Percentiles rank a stretch among this genome's conserved stretches.
Conservation (phyloP, 768 basidiomycete species). For the Boletus barrowsii region DNA sequence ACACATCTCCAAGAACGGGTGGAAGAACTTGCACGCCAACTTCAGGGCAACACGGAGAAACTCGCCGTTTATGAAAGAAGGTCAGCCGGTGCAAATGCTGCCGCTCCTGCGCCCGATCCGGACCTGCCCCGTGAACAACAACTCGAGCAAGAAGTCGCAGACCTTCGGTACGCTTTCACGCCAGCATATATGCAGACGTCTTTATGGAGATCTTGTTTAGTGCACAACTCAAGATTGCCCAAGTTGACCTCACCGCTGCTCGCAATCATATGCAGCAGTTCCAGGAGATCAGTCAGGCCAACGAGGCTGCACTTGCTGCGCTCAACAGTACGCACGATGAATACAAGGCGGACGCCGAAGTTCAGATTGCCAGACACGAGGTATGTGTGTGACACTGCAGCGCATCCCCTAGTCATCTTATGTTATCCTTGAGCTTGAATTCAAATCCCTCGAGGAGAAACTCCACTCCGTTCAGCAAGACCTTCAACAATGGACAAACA, state of each 20-base stretch:
- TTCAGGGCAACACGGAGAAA: slow-evolving; percentile 81
- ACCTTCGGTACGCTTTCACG: slow-evolving; percentile 57
- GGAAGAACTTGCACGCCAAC: slow-evolving; percentile 45
- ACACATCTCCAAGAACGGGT: slow-evolving; percentile 70
- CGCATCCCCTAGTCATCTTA: neutral
- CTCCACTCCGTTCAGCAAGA: slow-evolving; percentile 55
- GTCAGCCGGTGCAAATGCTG: slow-evolving; percentile 30
- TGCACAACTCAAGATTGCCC: slow-evolving; percentile 69
- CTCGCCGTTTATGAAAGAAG: slow-evolving; percentile 83
- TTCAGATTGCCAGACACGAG: slow-evolving; percentile 63
- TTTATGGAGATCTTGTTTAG: slow-evolving; percentile 35
- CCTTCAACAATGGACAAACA: slow-evolving; percentile 43
- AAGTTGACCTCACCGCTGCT: slow-evolving; percentile 72
- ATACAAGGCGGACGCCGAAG: slow-evolving; percentile 70
- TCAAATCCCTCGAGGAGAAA: slow-evolving; percentile 59
- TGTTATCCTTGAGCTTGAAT: slow-evolving; percentile 50
- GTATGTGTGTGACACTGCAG: slow-evolving; percentile 36
- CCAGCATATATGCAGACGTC: neutral
- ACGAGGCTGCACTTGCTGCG: slow-evolving; percentile 69
- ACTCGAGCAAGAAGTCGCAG: slow-evolving; percentile 80
- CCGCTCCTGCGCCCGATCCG: slow-evolving; percentile 37
- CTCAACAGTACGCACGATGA: slow-evolving; percentile 76
- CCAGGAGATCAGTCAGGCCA: slow-evolving; percentile 81
- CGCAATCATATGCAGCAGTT: slow-evolving; percentile 77
- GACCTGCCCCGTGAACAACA: slow-evolving; percentile 69